phyloP scores from a whole-genome alignment of 1,284 basidiomycete genomes.

The Moesziomyces sp. region DNA sequence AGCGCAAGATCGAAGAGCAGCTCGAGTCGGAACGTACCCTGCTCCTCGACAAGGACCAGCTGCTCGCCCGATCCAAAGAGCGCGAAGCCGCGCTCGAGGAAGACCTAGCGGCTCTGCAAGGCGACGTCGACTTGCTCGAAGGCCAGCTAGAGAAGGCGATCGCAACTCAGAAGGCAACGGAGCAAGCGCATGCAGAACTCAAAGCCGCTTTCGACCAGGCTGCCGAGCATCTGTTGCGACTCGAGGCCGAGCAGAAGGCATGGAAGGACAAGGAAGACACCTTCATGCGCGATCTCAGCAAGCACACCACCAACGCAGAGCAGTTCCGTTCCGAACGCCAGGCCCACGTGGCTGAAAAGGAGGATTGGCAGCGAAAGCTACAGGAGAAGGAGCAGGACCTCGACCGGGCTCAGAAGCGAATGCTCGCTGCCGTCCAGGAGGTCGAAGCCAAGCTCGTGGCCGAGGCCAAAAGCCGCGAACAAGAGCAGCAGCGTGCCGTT shows the following conservation, averaged over 20 bases:
- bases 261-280: conserved; percentile 74
- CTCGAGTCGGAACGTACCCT: conserved; percentile 84
- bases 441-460: conserved; percentile 78
- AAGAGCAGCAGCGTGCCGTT: conserved; percentile 43
- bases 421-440: conserved; percentile 77
- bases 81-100: conserved; percentile 86
- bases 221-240: conserved; percentile 80
- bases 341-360: conserved; percentile 69
- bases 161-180: conserved; percentile 67
- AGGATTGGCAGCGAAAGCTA: conserved; percentile 79
- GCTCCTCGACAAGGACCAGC: conserved; percentile 82
- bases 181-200: conserved; percentile 76
- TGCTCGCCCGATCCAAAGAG: conserved; percentile 86
- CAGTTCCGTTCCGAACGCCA: conserved; percentile 45
- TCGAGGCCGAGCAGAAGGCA: conserved; percentile 80
- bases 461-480: conserved; percentile 73
- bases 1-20: conserved; percentile 76
- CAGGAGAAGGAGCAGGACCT: conserved; percentile 84
- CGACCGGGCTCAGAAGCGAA: conserved; percentile 78
- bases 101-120: conserved; percentile 81
- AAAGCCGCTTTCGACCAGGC: conserved; percentile 81
- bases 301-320: conserved; percentile 45
- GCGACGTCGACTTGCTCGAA: conserved; percentile 85
- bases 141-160: conserved; percentile 85
- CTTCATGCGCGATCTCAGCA: conserved; percentile 54